These are phyloP conservation scores for Aureobasidium sp. DNA, from an alignment of 2,329 filamentous ascomycete genomes.

Conservation along the genomic window DNA sequence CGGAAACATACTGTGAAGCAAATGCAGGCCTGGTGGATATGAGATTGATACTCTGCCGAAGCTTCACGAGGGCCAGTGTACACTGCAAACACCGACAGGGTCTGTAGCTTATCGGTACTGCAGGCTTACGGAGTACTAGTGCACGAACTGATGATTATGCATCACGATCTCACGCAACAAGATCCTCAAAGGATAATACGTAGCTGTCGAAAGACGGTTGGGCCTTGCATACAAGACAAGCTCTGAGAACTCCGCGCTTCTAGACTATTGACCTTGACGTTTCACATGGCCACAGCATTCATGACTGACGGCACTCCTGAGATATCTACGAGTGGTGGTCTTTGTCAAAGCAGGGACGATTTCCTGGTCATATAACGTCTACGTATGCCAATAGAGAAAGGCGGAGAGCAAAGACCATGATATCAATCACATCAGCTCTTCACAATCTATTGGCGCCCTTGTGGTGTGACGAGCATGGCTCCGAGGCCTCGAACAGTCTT, in stretches of 20 bases:
- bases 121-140: background rate
- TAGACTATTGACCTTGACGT: background rate
- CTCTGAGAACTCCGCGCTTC: background rate
- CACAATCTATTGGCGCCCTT: background rate
- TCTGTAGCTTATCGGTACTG: background rate
- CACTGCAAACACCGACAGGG: background rate
- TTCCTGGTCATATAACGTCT: background rate
- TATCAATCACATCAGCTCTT: background rate
- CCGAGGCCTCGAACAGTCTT: background rate
- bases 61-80: background rate
- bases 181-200: conserved; percentile 27
- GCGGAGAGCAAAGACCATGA: background rate
- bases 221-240: background rate
- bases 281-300: background rate
- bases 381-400: background rate
- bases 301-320: too few relatives aligned
- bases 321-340: background rate
- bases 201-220: background rate
- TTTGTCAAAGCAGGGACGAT: background rate
- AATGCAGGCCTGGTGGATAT: background rate
- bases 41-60: background rate
- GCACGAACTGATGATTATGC: background rate
- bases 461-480: background rate
- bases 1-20: background rate
- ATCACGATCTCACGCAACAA: too few relatives aligned